These are phyloP conservation scores for Sporobolus alterniflorus DNA, from an alignment of 202 grass and related monocot species.

Conservation along the genomic window DNA sequence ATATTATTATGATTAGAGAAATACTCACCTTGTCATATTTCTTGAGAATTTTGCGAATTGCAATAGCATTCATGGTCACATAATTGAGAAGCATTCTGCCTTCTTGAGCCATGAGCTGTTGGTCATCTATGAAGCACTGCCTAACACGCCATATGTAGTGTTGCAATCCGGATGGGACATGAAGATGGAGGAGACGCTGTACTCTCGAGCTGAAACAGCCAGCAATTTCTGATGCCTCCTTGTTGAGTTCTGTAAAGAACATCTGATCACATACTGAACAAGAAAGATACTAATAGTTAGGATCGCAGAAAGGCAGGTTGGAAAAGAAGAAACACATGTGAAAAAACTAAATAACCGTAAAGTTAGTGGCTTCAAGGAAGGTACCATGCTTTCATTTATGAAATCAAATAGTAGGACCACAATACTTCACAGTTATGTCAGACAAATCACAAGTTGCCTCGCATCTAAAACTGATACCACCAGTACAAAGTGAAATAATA, in stretches of 20 bases:
- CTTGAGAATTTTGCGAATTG: conserved; percentile 83
- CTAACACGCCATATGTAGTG: conserved; percentile 68
- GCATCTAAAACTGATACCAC: background rate
- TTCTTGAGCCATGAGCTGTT: conserved; percentile 85
- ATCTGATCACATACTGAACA: conserved; percentile 70
- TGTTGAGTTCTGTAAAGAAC: conserved; percentile 85
- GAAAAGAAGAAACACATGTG: conserved; percentile 2
- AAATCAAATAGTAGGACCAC: background rate
- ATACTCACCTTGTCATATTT: conserved; percentile 76
- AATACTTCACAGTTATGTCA: conserved; percentile 17
- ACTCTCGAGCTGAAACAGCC: conserved; percentile 81
- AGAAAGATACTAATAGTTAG: conserved; percentile 30
- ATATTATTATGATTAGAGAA: background rate
- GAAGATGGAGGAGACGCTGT: conserved; percentile 68
- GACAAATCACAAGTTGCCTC: background rate
- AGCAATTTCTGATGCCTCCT: conserved; percentile 72
- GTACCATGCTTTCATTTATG: background rate
- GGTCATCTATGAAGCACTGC: conserved; percentile 76
- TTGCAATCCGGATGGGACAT: conserved; percentile 72
- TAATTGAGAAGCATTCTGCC: conserved; percentile 78
- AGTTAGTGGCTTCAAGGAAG: background rate
- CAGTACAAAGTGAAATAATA: conserved; percentile 31
- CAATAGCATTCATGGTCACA: conserved; percentile 86
- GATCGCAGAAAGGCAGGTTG: background rate
- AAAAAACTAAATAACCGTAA: background rate